Conservation (phyloP, 805 yeast species). For the Scheffersomyces coipomensis region DNA sequence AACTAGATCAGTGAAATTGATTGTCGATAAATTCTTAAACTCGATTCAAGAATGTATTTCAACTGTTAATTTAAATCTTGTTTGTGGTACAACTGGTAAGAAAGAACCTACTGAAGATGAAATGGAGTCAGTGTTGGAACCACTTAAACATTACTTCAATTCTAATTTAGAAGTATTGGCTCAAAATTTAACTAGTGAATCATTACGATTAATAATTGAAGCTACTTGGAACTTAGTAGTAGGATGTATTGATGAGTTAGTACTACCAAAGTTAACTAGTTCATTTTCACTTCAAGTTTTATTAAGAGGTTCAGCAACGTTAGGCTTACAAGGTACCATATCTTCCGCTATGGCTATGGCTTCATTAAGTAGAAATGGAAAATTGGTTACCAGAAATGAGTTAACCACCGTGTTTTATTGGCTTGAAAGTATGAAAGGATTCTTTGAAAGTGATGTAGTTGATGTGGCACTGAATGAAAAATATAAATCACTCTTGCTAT, state of each 20-base stretch:
- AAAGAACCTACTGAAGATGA: constrained; percentile 43
- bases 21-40: constrained; percentile 71
- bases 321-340: constrained; percentile 44
- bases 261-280: constrained; percentile 57
- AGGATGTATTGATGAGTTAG: constrained; percentile 62
- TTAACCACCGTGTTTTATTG: constrained; percentile 68
- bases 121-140: constrained; percentile 64
- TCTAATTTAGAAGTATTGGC: constrained; percentile 66
- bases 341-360: constrained; percentile 51
- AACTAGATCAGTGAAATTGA: constrained; percentile 62
- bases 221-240: constrained; percentile 81
- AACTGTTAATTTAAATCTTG: constrained; percentile 50
- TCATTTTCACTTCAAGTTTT: constrained; percentile 31
- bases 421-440: constrained; percentile 56
- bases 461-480: constrained; percentile 70
- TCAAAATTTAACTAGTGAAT: constrained; percentile 50
- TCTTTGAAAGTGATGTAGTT: constrained; percentile 77
- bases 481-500: constrained; percentile 61
- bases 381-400: constrained; percentile 58
- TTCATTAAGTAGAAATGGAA: constrained; percentile 43
- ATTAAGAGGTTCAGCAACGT: constrained; percentile 13
- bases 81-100: constrained; percentile 53
- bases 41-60: constrained; percentile 62
- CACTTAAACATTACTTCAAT: constrained; percentile 73
- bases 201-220: constrained; percentile 64